These are phyloP conservation scores for Hamamelis virginiana DNA, from an alignment of 164 flowering plant genomes.

Conservation along the genomic window DNA sequence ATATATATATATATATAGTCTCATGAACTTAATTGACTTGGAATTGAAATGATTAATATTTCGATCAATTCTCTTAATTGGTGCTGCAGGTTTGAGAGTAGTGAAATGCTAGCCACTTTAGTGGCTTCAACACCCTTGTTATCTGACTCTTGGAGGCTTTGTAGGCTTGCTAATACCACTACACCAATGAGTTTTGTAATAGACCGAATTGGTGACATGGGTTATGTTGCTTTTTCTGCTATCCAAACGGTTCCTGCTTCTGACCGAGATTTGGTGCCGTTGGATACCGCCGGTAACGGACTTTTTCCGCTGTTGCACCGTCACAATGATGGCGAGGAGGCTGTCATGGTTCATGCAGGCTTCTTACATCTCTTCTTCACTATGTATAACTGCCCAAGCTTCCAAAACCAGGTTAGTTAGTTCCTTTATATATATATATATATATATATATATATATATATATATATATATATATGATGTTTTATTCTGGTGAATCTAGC, in stretches of 20 bases:
- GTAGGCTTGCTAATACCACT: slow-evolving; percentile 42
- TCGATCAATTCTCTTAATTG: no score
- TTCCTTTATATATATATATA: not conserved
- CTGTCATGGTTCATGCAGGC: slow-evolving; percentile 52
- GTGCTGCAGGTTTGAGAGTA: slow-evolving; percentile 68
- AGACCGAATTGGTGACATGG: slow-evolving; percentile 32
- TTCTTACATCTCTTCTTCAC: slow-evolving; percentile 38
- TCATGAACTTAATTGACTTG: not conserved
- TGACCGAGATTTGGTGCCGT: slow-evolving; percentile 29
- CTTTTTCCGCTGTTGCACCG: slow-evolving; percentile 27
- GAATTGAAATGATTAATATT: no score
- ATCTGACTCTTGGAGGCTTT: slow-evolving; percentile 53
- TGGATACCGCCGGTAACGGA: slow-evolving; percentile 20
- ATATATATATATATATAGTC: not conserved
- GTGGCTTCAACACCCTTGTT: slow-evolving; percentile 64
- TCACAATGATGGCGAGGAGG: slow-evolving; percentile 26
- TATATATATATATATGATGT: no score
- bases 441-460: no score
- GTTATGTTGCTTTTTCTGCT: slow-evolving; percentile 60
- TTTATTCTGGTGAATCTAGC: no score
- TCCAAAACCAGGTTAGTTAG: slow-evolving; percentile 48
- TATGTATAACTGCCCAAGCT: slow-evolving; percentile 17
- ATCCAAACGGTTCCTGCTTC: slow-evolving; percentile 18
- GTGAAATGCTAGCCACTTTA: slow-evolving; percentile 58
- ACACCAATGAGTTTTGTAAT: slow-evolving; percentile 30